phyloP scores from a whole-genome alignment of 176 grass and related monocot species.

The Saccharum spontaneum region DNA sequence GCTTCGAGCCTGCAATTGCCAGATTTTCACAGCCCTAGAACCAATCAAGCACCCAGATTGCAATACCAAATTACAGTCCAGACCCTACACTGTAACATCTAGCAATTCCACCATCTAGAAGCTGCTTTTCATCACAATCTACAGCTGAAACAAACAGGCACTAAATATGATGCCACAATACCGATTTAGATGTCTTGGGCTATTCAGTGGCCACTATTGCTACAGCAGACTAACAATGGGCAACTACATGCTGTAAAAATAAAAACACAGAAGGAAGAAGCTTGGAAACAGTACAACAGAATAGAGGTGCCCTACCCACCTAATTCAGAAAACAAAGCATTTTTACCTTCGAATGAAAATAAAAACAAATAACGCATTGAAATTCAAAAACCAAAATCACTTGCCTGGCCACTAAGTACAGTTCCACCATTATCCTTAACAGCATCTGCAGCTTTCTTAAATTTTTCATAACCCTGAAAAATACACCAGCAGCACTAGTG shows the following conservation, averaged over 20 bases:
- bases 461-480: conserved; percentile 88
- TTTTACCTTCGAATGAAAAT: neutral
- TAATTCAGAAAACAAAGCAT: neutral
- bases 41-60: neutral
- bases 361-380: neutral
- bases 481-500: conserved; percentile 20
- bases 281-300: neutral
- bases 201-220: neutral
- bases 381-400: conserved; percentile 32
- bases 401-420: conserved; percentile 80
- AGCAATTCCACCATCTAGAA: neutral
- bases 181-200: neutral
- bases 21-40: neutral
- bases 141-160: neutral
- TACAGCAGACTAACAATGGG: neutral
- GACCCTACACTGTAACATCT: neutral
- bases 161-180: neutral
- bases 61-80: neutral
- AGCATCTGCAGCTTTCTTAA: conserved; percentile 91
- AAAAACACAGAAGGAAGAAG: neutral
- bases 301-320: neutral
- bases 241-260: neutral
- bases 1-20: neutral
- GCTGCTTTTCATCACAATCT: neutral
- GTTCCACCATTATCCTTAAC: conserved; percentile 63